Base-by-base conservation (phyloP, 345 rosid species). In the Crucihimalaya himalaica region DNA sequence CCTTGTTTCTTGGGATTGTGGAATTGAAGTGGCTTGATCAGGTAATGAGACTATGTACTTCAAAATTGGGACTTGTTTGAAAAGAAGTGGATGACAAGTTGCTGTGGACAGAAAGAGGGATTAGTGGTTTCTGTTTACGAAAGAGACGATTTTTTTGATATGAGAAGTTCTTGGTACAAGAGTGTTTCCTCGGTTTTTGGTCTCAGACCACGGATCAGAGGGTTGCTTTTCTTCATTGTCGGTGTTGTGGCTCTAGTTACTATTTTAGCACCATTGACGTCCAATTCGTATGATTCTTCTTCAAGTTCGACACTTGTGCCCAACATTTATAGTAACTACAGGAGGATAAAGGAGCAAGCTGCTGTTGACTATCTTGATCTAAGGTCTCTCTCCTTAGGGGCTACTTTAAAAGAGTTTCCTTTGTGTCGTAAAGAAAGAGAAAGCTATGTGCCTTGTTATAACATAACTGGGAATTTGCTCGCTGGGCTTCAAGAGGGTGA, bases 351-450 rank as follows among this genome's bases (percentile, higher is more conserved):
- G 79, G 98, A 95, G 85, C 96, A 87, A 85, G 87, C 92, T 6
- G 89, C 86, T n/a, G 83, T 84, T 62, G 98, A 95, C 79, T 92
- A 86, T 86, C 81, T 87, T 32, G 97, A 90, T 74, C 81, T 90
- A 5, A 86, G 82, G 74, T 82, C 94, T 58, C 84, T 92, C 54
- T 83, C 92, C 0, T 66, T 74, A 27, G 94, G 89, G 27, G 83
- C 86, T 73, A 80, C 68, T 51, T 82, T 80, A 20, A 87, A 74
- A 54, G 98, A 90, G 78, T 81, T 89, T 46, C 78, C 79, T 45
- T 75, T 95, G 45, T 95, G 99, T 81, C 92, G 90, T 76, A 95
- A 88, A 83, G 98, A 92, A 68, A 86, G 84, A 79, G 99, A 92
- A 78, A 84, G 86, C 79, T 90, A 78, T 75, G 94, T 95, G 59